phyloP scores from a whole-genome alignment of 352 stramenopile species.

The Phytophthora pistaciae region DNA sequence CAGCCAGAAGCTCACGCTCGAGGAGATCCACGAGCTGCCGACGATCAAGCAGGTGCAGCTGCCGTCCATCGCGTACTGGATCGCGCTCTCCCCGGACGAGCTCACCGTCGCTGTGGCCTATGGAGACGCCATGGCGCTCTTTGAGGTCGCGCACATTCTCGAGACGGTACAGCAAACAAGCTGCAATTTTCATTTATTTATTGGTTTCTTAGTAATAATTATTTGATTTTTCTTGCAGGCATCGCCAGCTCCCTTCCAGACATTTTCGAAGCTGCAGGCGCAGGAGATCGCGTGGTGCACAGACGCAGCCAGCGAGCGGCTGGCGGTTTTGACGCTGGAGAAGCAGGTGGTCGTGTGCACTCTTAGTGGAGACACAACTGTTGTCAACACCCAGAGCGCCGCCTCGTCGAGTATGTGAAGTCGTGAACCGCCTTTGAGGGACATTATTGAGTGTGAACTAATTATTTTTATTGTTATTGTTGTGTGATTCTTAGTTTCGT shows the following conservation, averaged over 20 bases:
- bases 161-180: constrained; percentile 45
- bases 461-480: background rate
- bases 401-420: constrained; percentile 39
- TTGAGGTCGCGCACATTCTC: constrained; percentile 64
- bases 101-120: constrained; percentile 61
- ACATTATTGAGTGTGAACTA: background rate
- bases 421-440: background rate
- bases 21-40: constrained; percentile 53
- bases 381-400: constrained; percentile 23
- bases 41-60: constrained; percentile 47
- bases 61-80: constrained; percentile 49
- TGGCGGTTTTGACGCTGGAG: constrained; percentile 54
- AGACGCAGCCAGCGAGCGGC: constrained; percentile 20
- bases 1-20: constrained; percentile 55
- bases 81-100: constrained; percentile 68
- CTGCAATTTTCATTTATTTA: background rate
- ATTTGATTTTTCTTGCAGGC: constrained; percentile 27
- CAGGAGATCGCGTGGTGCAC: constrained; percentile 67
- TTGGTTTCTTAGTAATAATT: background rate
- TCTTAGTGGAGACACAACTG: constrained; percentile 32
- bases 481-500: constrained; percentile 44
- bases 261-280: constrained; percentile 42
- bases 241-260: constrained; percentile 43
- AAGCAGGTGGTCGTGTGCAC: constrained; percentile 54
- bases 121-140: constrained; percentile 53